Base-by-base conservation (phyloP, 2,329 filamentous ascomycete genomes). In the Fusarium acutatum region DNA sequence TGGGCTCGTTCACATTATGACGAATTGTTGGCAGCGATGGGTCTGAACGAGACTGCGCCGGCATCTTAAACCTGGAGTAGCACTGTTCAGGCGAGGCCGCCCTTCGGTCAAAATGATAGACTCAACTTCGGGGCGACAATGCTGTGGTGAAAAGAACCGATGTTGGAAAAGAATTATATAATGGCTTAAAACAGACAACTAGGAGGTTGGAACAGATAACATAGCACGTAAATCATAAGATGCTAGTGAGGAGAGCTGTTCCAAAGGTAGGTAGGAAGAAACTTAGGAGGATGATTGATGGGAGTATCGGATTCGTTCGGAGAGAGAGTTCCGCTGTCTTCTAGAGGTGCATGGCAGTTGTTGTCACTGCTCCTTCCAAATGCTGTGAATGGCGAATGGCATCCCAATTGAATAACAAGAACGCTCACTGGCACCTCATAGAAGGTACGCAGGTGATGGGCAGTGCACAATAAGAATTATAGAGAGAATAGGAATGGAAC, bases 1-100 rank as follows among this genome's bases (percentile, higher is more conserved):
- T 80, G 47, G 69, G 47, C 10, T 81, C 79, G 32, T 37, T 72
- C 15, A 65, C 34, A 28, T 68, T 57, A 52, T 53, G 43, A 38
- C 35, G 44, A 26, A 44, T 70, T 18, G 43, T 26, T 64, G 62
- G 56, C 28, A 62, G 34, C 17, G 66, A 47, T 43, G 59, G 54
- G n/a, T 75, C 70, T 17, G 76, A 72, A 52, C 38, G 65, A 32
- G 76, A 67, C 56, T 38, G 26, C 15, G 22, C 26, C 32, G 77
- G 68, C 75, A 80, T 81, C 35, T 58, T 53, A 60, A 44, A 40
- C 14, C 28, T 46, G n/a, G 9, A 50, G 37, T 10, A 18, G 18
- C 7, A 7, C 18, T 50, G n/a, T 22, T 53, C 28, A 30, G 26
- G 47, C 28, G 6, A 46, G 6, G 13, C 30, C 43, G 44, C 53